Conservation (phyloP, 768 basidiomycete species). For the Termitomyces sp. region DNA sequence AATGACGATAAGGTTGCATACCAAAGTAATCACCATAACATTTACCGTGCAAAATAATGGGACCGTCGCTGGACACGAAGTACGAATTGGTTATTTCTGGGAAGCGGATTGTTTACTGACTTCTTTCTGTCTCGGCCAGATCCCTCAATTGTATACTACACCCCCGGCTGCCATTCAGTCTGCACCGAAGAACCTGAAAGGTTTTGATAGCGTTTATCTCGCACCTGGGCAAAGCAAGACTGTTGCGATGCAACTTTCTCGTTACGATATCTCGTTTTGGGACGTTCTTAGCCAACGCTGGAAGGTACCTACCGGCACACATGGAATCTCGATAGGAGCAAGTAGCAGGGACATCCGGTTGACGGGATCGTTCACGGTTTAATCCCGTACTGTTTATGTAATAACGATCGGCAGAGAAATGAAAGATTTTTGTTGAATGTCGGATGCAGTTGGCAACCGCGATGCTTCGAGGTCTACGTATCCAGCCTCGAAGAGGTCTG, state of each 20-base stretch:
- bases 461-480: conserved; percentile 23
- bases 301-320: conserved; percentile 43
- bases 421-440: conserved; percentile 7
- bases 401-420: conserved; percentile 7
- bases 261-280: conserved; percentile 52
- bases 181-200: conserved; percentile 48
- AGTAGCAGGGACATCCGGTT: conserved; percentile 45
- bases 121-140: conserved; percentile 20
- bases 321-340: conserved; percentile 41
- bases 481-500: conserved; percentile 16
- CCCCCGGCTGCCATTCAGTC: conserved; percentile 41
- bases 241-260: conserved; percentile 41
- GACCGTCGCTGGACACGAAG: conserved; percentile 47
- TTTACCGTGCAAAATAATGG: conserved; percentile 53
- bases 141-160: conserved; percentile 50
- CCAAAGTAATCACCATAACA: conserved; percentile 42
- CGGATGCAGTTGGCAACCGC: background rate
- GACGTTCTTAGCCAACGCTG: conserved; percentile 49
- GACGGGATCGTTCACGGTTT: conserved; percentile 33
- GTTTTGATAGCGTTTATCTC: conserved; percentile 48
- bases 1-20: conserved; percentile 35
- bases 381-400: conserved; percentile 8
- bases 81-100: conserved; percentile 14
- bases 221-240: conserved; percentile 35
- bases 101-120: background rate